A percentile compares a stretch with the other conserved stretches of the same genome.
Evolutionary conservation across 805 yeast species (phyloP).

Genomic region (Candida argentea): DNA sequence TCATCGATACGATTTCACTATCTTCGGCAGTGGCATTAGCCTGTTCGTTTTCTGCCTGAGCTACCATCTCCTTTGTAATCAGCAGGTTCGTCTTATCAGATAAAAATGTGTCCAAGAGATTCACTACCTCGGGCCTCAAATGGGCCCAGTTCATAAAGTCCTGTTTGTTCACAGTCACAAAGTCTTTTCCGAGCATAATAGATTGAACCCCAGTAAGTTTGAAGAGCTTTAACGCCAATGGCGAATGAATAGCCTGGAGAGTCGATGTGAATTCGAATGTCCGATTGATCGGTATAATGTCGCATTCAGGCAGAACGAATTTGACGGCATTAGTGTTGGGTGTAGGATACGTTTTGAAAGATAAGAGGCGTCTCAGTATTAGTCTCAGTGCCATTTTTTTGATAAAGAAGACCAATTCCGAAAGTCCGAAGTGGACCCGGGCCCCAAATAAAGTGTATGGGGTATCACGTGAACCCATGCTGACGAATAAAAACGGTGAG

Average conservation of each 20-base stretch:
- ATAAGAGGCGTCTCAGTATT: slow-evolving; percentile 12
- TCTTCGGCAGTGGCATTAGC: slow-evolving; percentile 42
- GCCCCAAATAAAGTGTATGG: no score
- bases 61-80: slow-evolving; percentile 29
- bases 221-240: slow-evolving; percentile 53
- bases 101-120: slow-evolving; percentile 43
- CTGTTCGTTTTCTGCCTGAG: slow-evolving; percentile 28
- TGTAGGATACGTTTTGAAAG: slow-evolving; percentile 44
- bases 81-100: slow-evolving; percentile 29
- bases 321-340: slow-evolving; percentile 73
- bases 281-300: slow-evolving; percentile 36
- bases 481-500: no score
- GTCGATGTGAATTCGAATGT: slow-evolving; percentile 46
- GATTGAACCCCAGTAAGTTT: slow-evolving; percentile 56
- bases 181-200: slow-evolving; percentile 64
- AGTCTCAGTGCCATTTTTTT: slow-evolving; percentile 2
- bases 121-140: slow-evolving; percentile 48
- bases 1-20: slow-evolving; percentile 72
- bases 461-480: no score
- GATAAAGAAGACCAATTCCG: no score
- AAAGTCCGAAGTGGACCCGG: no score
- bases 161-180: slow-evolving; percentile 62
- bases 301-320: slow-evolving; percentile 40
- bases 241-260: slow-evolving; percentile 50
- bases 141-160: slow-evolving; percentile 51